phyloP scores from a whole-genome alignment of 768 basidiomycete species.

The Suillus tomentosus region DNA sequence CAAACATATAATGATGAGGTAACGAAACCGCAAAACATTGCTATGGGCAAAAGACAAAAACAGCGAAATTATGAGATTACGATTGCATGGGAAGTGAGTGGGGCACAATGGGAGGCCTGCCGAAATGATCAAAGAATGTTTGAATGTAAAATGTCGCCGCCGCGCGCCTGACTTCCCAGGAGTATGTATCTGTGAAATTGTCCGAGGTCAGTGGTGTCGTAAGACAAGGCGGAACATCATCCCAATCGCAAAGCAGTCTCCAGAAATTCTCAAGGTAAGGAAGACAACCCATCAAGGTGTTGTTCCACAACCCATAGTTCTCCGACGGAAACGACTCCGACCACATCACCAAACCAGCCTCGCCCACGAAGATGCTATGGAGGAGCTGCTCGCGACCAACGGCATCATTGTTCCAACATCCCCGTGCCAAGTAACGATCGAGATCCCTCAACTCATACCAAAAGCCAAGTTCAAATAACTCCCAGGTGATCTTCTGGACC shows the following conservation, averaged over 20 bases:
- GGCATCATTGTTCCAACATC: not conserved
- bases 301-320: not conserved
- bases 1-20: not conserved
- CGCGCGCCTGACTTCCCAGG: conserved; percentile 1
- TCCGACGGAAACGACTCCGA: conserved; percentile 1
- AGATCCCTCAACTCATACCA: conserved; percentile 21
- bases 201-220: not conserved
- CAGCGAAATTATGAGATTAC: not conserved
- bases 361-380: conserved; percentile 9
- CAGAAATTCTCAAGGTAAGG: conserved; percentile 9
- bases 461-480: conserved; percentile 25
- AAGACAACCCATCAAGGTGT: not conserved
- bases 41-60: not conserved
- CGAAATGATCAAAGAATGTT: conserved; percentile 12
- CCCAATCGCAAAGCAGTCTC: conserved; percentile 5
- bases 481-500: conserved; percentile 21
- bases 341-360: conserved; percentile 11
- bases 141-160: conserved; percentile 1
- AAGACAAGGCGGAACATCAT: conserved; percentile 1
- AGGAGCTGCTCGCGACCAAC: not conserved
- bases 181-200: not conserved
- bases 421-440: conserved; percentile 8
- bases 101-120: not conserved
- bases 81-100: conserved; percentile 8
- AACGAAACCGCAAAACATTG: not conserved